These are phyloP conservation scores for Colletotrichum chlorophyti DNA, from an alignment of 2,329 filamentous ascomycete species.

Conservation along the genomic window DNA sequence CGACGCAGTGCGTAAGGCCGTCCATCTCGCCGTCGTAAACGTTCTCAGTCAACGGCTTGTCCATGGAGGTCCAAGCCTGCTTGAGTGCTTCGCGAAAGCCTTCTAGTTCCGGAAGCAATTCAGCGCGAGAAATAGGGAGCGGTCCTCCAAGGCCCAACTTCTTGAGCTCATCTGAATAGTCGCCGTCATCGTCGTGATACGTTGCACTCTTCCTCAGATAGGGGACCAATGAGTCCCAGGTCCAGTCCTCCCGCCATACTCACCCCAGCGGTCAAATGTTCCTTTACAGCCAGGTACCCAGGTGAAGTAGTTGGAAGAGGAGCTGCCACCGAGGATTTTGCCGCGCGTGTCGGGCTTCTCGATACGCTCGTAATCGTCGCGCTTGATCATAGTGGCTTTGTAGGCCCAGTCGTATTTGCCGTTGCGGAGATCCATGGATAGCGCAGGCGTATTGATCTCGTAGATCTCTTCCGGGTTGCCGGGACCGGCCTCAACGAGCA, in stretches of 20 bases:
- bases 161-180: slow-evolving; percentile 51
- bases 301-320: slow-evolving; percentile 67
- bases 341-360: slow-evolving; percentile 70
- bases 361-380: slow-evolving; percentile 64
- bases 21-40: slow-evolving; percentile 62
- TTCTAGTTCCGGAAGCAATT: slow-evolving; percentile 57
- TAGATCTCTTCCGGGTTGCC: slow-evolving; percentile 55
- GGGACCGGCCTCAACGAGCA: slow-evolving; percentile 56
- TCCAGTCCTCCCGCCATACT: slow-evolving; percentile 75
- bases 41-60: slow-evolving; percentile 56
- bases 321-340: slow-evolving; percentile 64
- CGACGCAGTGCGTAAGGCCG: slow-evolving; percentile 59
- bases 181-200: slow-evolving; percentile 60
- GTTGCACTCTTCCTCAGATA: slow-evolving; percentile 59
- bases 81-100: slow-evolving; percentile 57
- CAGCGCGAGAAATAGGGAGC: slow-evolving; percentile 59
- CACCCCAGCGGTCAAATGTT: slow-evolving; percentile 74
- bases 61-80: slow-evolving; percentile 60
- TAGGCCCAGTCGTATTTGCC: slow-evolving; percentile 66
- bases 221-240: slow-evolving; percentile 55
- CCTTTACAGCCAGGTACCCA: slow-evolving; percentile 65
- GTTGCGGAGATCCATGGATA: slow-evolving; percentile 60
- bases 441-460: slow-evolving; percentile 59
- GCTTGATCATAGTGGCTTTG: slow-evolving; percentile 67
- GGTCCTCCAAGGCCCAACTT: slow-evolving; percentile 61